Conservation (phyloP, 1,139 yeast species). For the Debaryomyces udenii region DNA sequence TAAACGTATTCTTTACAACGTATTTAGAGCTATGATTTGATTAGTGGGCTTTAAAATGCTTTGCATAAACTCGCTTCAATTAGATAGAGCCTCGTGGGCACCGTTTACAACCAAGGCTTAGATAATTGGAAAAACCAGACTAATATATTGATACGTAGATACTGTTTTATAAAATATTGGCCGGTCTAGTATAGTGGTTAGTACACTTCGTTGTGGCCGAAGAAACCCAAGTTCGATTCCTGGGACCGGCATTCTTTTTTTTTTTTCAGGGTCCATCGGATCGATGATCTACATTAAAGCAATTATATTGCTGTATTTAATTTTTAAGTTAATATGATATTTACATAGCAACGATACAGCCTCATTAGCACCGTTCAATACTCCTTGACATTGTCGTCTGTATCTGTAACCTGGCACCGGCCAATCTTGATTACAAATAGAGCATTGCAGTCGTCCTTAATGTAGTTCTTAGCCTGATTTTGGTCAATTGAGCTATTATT, state of each 20-base stretch:
- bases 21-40: no score
- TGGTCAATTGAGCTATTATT: slow-evolving; percentile 70
- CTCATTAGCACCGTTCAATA: slow-evolving; percentile 34
- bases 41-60: no score
- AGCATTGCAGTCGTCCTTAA: slow-evolving; percentile 59
- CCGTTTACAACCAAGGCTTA: no score
- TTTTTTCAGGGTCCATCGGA: neutral
- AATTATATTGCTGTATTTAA: neutral
- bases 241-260: slow-evolving; percentile 51
- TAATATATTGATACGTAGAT: no score
- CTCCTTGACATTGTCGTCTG: slow-evolving; percentile 63
- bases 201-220: slow-evolving; percentile 61
- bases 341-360: no score
- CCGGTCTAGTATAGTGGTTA: slow-evolving; percentile 56
- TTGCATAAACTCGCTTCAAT: no score
- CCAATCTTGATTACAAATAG: slow-evolving; percentile 65
- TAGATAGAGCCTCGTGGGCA: no score
- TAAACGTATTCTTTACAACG: no score
- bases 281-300: no score
- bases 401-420: slow-evolving; percentile 80
- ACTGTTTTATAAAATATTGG: slow-evolving; percentile 13
- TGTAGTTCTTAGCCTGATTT: slow-evolving; percentile 57
- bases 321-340: neutral
- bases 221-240: slow-evolving; percentile 60
- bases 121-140: no score